phyloP scores from a whole-genome alignment of 768 basidiomycete species.

The Mycena filopes region DNA sequence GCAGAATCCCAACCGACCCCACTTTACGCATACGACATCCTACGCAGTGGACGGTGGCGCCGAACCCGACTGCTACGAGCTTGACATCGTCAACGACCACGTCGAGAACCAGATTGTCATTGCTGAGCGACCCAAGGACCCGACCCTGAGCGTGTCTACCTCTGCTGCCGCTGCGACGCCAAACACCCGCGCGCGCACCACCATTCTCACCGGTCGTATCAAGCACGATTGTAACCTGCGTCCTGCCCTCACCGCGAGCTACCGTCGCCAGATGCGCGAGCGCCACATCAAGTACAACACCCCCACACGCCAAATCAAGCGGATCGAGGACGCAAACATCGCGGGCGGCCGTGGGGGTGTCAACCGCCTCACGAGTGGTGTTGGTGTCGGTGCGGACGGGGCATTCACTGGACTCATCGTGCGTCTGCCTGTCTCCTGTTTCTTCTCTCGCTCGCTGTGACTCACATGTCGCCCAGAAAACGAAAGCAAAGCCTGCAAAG shows the following conservation, averaged over 20 bases:
- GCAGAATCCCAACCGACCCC: conserved; percentile 47
- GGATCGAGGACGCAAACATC: conserved; percentile 78
- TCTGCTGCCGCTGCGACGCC: conserved; percentile 52
- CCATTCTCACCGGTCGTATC: conserved; percentile 81
- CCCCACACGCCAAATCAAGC: conserved; percentile 70
- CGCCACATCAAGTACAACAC: conserved; percentile 74
- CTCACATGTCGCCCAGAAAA: conserved; percentile 55
- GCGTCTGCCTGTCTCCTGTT: conserved; percentile 41
- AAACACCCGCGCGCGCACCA: conserved; percentile 76
- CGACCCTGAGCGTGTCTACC: conserved; percentile 48
- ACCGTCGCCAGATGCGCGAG: conserved; percentile 78
- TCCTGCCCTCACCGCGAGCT: conserved; percentile 73
- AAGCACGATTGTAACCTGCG: conserved; percentile 84
- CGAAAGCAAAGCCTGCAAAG: conserved; percentile 73
- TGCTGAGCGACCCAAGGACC: conserved; percentile 82
- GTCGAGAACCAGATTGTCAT: conserved; percentile 90
- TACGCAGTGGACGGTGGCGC: conserved; percentile 43
- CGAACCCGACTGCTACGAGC: conserved; percentile 81
- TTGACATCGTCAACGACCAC: conserved; percentile 87
- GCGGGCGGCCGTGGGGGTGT: conserved; percentile 77
- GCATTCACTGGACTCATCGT: conserved; percentile 78
- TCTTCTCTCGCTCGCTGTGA: background rate
- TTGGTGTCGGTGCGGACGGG: conserved; percentile 63
- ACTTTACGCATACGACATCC: conserved; percentile 47
- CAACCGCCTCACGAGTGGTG: conserved; percentile 83